Conservation (phyloP, 2,329 filamentous ascomycete species). For the Phoma sp. region DNA sequence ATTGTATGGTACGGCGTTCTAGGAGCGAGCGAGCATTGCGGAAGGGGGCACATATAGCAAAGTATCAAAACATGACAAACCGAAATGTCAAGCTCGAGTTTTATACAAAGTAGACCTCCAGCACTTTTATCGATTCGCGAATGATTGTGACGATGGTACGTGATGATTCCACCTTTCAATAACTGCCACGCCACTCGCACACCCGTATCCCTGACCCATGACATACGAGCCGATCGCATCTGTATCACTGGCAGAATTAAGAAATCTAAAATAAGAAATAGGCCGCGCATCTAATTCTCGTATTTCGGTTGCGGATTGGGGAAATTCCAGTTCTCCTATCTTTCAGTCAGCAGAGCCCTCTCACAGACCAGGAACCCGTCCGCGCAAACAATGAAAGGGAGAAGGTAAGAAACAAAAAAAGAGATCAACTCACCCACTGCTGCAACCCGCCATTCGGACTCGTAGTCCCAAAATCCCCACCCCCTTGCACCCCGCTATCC, state of each 20-base stretch:
- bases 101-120: neutral
- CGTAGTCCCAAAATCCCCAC: constrained; percentile 30
- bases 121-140: neutral
- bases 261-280: constrained; percentile 10
- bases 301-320: constrained; percentile 27
- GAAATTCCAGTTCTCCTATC: constrained; percentile 40
- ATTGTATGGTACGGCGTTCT: constrained; percentile 7
- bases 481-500: constrained; percentile 25
- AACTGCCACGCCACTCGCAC: constrained; percentile 1
- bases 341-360: neutral
- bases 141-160: neutral
- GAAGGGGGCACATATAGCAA: constrained; percentile 4
- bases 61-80: constrained; percentile 1
- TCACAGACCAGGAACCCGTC: too few species aligned
- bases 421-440: constrained; percentile 39
- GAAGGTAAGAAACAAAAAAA: too few species aligned
- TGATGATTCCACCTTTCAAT: neutral
- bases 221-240: constrained; percentile 6
- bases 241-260: neutral
- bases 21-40: constrained; percentile 9
- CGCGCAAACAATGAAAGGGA: neutral
- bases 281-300: constrained; percentile 15
- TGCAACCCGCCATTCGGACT: constrained; percentile 37
- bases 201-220: constrained; percentile 4
- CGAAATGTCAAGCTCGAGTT: neutral